Conservation (phyloP, 345 rosid genomes). For the Raphanus sativus region DNA sequence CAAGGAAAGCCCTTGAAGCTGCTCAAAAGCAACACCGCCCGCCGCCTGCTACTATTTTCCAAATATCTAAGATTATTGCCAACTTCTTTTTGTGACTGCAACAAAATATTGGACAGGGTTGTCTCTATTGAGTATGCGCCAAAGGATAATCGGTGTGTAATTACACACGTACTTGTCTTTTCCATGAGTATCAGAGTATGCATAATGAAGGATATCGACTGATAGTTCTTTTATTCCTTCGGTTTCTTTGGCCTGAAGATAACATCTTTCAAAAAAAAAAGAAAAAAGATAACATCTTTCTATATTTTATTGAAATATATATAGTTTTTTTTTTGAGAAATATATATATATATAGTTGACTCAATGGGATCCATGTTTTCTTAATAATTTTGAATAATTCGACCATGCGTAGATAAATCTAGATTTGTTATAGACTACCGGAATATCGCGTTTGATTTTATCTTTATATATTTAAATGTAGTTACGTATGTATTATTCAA, state of each 20-base stretch:
- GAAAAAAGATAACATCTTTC: constrained; percentile 24
- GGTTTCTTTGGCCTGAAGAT: constrained; percentile 36
- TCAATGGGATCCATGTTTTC: constrained; percentile 17
- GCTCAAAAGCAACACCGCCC: not conserved
- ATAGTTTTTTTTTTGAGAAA: not conserved
- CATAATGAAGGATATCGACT: not conserved
- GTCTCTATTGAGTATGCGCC: not conserved
- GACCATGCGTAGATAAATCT: constrained; percentile 37
- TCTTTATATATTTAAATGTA: not conserved
- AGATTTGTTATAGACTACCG: constrained; percentile 33
- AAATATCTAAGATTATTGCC: not conserved
- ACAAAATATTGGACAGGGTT: not conserved
- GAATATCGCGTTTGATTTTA: constrained; percentile 36
- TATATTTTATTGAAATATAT: not conserved
- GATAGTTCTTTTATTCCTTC: constrained; percentile 29
- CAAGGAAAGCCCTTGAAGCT: not conserved
- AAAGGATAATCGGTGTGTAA: not conserved
- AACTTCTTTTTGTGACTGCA: not conserved
- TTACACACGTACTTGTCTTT: not conserved
- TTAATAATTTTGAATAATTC: constrained; percentile 21
- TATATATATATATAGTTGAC: constrained; percentile 18
- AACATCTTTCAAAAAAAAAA: constrained; percentile 6
- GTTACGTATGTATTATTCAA: constrained; percentile 18
- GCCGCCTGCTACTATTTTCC: not conserved
- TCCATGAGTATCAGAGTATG: not conserved